Base-by-base conservation (phyloP, 805 yeast species). In the Yamadazyma nakazawae region DNA sequence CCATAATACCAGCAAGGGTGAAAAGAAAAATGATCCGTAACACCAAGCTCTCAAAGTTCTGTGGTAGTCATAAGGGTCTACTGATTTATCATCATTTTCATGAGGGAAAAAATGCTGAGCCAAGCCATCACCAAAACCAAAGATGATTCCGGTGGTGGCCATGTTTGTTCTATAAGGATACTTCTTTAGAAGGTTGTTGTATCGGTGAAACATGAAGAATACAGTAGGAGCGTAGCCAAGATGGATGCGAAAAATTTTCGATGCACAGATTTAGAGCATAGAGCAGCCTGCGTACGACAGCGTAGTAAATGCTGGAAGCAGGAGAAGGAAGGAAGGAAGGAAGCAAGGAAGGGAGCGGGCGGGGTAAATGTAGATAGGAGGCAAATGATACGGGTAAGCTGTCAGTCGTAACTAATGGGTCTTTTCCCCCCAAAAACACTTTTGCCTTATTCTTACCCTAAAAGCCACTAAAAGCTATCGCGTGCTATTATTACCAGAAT, bases 151-250 rank as follows among this genome's bases (percentile, higher is more conserved):
- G 1, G 84, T 79, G 43, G 79, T 68, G 24, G 74, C 41, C 58
- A 80, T 76, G 58, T 81, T 82, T 42, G 84, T 78, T 34, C 70
- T 57, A 56, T 71, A 76, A 3, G 86, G 85, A 48, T 72, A 71
- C 32, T 60, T 64, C 50, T 63, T 62, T 37, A 81, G 64, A 16
- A 63, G 45, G n/a, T 40, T 38, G 46, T 59, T 60, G 38, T 63
- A 63, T 35, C 43, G 49, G 13, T 38, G 41, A 38, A 38, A 38
- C 25, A 38, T 38, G 10, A 17, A 14, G 41, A 30, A 28, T 28
- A 28, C 9, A 11, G 32, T 10, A 28, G 32, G 32, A 28, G n/a
- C 13, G 41, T 26, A 25, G 26, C 16, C 17, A 37, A 14, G 25
- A 24, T 12, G 25, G n/a, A 11, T 38, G 41, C 32, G 41, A 38